Percentiles rank a stretch among this genome's conserved stretches.
Evolutionary conservation across 305 asterid genomes (phyloP).

Genomic region (Lippia alba): DNA sequence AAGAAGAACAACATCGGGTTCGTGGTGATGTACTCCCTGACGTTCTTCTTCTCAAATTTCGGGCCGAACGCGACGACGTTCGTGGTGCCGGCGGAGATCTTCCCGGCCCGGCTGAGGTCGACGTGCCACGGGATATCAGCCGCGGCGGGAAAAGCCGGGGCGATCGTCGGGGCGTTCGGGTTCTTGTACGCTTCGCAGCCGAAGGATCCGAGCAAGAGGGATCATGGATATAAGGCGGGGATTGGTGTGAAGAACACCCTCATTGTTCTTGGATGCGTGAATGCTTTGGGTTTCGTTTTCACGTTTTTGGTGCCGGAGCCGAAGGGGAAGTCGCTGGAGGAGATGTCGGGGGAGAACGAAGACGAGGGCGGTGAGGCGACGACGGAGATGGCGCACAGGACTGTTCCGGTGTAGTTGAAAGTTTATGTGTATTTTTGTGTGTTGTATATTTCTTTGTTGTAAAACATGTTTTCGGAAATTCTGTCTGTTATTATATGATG

Average conservation of each 20-base stretch:
- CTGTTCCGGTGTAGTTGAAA: conserved; percentile 28
- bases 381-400: conserved; percentile 16
- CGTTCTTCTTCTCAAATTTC: conserved; percentile 61
- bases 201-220: conserved; percentile 34
- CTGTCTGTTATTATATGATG: no score
- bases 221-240: conserved; percentile 39
- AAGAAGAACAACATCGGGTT: conserved; percentile 42
- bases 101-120: conserved; percentile 59
- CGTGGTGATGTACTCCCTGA: conserved; percentile 49
- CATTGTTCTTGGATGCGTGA: conserved; percentile 37
- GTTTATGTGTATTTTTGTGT: no score
- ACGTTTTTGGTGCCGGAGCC: conserved; percentile 55
- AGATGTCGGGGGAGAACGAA: conserved; percentile 41
- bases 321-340: conserved; percentile 51
- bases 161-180: conserved; percentile 58
- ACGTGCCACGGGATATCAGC: conserved; percentile 67
- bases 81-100: conserved; percentile 64
- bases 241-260: conserved; percentile 47
- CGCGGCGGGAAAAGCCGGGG: conserved; percentile 64
- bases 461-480: no score
- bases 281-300: conserved; percentile 42
- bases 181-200: conserved; percentile 49
- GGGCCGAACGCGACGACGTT: conserved; percentile 65
- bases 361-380: not conserved
- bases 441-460: no score